Evolutionary conservation across 495 filamentous ascomycete genomes (phyloP).

Genomic region (Melanomma pulvis-pyrius): DNA sequence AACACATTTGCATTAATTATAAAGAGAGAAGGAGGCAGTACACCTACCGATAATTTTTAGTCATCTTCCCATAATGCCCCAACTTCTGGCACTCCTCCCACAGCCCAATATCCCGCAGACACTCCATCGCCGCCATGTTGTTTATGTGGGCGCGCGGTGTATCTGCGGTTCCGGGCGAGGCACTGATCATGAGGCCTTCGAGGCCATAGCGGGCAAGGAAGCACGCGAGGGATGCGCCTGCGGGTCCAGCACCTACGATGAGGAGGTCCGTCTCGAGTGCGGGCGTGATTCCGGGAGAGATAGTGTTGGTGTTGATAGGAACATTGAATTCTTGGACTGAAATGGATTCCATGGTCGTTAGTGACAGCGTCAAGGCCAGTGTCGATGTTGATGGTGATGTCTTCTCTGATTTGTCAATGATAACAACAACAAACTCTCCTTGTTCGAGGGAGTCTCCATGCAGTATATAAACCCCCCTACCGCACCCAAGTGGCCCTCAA

Average conservation of each 20-base stretch:
- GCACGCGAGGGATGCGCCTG: slow-evolving; percentile 58
- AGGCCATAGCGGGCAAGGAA: slow-evolving; percentile 57
- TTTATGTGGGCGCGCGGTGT: slow-evolving; percentile 62
- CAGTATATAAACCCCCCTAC: too few species aligned
- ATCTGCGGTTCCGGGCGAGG: slow-evolving; percentile 52
- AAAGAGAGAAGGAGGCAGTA: not conserved
- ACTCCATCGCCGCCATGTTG: slow-evolving; percentile 64
- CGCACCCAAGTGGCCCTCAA: too few species aligned
- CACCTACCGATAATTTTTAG: slow-evolving; percentile 54
- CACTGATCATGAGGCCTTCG: slow-evolving; percentile 54
- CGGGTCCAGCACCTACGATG: slow-evolving; percentile 61
- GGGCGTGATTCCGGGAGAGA: not conserved
- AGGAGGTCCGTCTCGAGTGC: slow-evolving; percentile 50
- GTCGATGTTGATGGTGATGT: too few species aligned
- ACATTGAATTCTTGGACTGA: too few species aligned
- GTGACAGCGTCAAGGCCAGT: too few species aligned
- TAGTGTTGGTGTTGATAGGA: too few species aligned
- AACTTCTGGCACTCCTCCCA: slow-evolving; percentile 50
- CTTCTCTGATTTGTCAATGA: too few species aligned
- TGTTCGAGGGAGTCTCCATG: too few species aligned
- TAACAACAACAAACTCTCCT: too few species aligned
- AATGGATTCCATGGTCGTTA: too few species aligned
- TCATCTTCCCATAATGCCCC: slow-evolving; percentile 47
- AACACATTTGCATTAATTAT: not conserved
- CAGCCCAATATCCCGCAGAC: slow-evolving; percentile 59